phyloP scores from a whole-genome alignment of 805 yeast genomes.

The Nakazawaea pomicola region DNA sequence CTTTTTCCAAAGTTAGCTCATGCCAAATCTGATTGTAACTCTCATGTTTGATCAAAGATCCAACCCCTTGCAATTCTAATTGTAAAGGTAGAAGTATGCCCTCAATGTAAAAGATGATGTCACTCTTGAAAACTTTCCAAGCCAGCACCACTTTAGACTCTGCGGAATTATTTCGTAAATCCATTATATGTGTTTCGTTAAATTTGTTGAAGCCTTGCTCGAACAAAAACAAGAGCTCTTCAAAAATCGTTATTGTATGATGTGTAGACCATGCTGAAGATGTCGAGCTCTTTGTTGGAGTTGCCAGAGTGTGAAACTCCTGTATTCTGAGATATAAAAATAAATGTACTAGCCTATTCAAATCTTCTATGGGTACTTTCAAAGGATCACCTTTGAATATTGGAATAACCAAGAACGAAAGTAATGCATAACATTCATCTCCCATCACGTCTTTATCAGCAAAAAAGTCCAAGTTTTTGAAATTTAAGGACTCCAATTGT shows the following conservation, averaged over 20 bases:
- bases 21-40: slow-evolving; percentile 6
- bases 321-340: slow-evolving; percentile 24
- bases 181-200: slow-evolving; percentile 23
- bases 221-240: slow-evolving; percentile 41
- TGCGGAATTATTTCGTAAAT: slow-evolving; percentile 17
- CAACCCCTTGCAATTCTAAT: slow-evolving; percentile 32
- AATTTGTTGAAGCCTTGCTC: slow-evolving; percentile 32
- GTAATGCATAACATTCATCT: slow-evolving; percentile 45
- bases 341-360: slow-evolving; percentile 40
- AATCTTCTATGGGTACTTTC: slow-evolving; percentile 52
- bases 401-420: slow-evolving; percentile 37
- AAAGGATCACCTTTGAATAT: slow-evolving; percentile 44
- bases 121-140: slow-evolving; percentile 56
- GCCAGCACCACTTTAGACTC: slow-evolving; percentile 33
- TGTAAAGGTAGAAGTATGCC: slow-evolving; percentile 61
- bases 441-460: slow-evolving; percentile 35
- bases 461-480: slow-evolving; percentile 21
- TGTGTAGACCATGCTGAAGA: slow-evolving; percentile 10
- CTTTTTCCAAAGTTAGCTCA: slow-evolving; percentile 1
- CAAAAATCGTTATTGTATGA: slow-evolving; percentile 30
- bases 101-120: slow-evolving; percentile 51
- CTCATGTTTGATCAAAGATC: slow-evolving; percentile 20
- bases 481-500: slow-evolving; percentile 24
- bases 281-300: slow-evolving; percentile 2
- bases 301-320: slow-evolving; percentile 1